Evolutionary conservation across 2,329 filamentous ascomycete genomes (phyloP), one percentile per base, ranked within the genome.

Genomic region (Microascus cirrosus): DNA sequence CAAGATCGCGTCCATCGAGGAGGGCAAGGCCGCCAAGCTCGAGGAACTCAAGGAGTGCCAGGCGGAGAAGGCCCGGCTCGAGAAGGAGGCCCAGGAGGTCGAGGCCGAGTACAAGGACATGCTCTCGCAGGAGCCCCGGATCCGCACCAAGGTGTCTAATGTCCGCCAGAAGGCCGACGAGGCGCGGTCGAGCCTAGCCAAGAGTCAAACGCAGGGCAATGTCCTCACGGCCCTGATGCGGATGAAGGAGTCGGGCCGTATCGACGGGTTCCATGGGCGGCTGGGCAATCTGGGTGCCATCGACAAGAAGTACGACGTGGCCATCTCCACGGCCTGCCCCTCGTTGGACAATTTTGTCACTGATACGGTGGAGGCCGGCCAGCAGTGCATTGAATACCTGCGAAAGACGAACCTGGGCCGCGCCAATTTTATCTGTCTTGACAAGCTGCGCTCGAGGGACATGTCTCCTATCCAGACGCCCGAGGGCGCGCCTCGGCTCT

Each of bases 351-450:
- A 97, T 68, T 92, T 99, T 71, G 93, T 99, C 11, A 95, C 95
- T 0, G 94, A 97, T 65, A 92, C 90, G 1, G 93, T 97, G 15
- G 94, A 97, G 66, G 89, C 91, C 59, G 94, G 92, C 62, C 94
- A 99, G 71, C 92, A 97, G 69, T 99, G 95, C 71, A 97, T 99
- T 62, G 94, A 97, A 68, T 94, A 99, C 67, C 80, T 99, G 13
- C 85, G 94, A 58, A 99, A 97, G 77, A 99, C 96, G 65, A 96
- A 96, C 64, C 84, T 99, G 3, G 94, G 94, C 13, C 85, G 95
- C 65, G 94, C 92, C 60, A 96, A 96, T 74, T 97, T 99, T 70
- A 97, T 99, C 66, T 89, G 94, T 63, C 80, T 99, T 18, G 90
- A 99, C 70, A 91, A 93, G 68, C 77, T 97, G 54, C 84, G 90